phyloP scores from a whole-genome alignment of 805 yeast genomes.

The Metschnikowia noctiluminum region DNA sequence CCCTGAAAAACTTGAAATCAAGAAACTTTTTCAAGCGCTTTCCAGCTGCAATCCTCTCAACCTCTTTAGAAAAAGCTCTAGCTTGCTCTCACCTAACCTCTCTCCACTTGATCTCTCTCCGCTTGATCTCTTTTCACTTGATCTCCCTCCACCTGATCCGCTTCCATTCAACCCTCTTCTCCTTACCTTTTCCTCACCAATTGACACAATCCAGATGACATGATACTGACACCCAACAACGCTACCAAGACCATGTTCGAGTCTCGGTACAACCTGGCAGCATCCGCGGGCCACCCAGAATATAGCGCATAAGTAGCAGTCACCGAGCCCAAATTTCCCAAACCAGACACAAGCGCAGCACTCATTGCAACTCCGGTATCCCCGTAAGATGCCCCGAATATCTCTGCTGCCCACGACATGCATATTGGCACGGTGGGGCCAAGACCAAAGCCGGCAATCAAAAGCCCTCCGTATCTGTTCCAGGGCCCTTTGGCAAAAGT shows the following conservation, averaged over 20 bases:
- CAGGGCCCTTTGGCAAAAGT: conserved; percentile 73
- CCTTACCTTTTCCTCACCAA: background rate
- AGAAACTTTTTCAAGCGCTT: too few relatives aligned
- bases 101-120: too few relatives aligned
- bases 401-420: conserved; percentile 81
- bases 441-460: conserved; percentile 79
- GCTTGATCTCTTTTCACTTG: too few relatives aligned
- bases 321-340: conserved; percentile 84
- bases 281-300: conserved; percentile 83
- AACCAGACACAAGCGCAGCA: conserved; percentile 77
- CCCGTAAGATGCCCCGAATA: conserved; percentile 67
- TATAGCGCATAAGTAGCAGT: conserved; percentile 83
- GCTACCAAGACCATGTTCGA: conserved; percentile 83
- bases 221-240: conserved; percentile 69
- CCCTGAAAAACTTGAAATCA: too few relatives aligned
- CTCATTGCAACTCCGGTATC: conserved; percentile 83
- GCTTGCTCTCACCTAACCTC: too few relatives aligned
- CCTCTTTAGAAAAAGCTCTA: too few relatives aligned
- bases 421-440: conserved; percentile 89
- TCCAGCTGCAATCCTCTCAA: too few relatives aligned
- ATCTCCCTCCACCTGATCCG: too few relatives aligned
- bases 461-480: conserved; percentile 74
- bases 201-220: conserved; percentile 36
- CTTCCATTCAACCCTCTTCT: background rate
- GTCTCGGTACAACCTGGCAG: conserved; percentile 53